phyloP scores from a whole-genome alignment of 2,329 filamentous ascomycete species.

The Colletotrichum sublineola region DNA sequence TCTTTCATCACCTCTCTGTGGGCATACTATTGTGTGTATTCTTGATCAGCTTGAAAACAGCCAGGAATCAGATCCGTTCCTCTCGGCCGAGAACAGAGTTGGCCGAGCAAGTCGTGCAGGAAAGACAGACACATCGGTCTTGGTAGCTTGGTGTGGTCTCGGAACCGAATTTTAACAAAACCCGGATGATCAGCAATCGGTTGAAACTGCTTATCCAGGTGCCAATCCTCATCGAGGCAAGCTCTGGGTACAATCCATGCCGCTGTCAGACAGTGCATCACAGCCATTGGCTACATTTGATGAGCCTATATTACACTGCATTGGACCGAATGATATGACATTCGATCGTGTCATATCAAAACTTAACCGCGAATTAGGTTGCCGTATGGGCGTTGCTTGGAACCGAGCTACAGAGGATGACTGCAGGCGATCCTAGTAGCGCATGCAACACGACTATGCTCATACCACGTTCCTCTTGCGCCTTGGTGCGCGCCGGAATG shows the following conservation, averaged over 20 bases:
- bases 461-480: conserved; percentile 1
- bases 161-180: neutral
- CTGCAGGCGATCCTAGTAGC: neutral
- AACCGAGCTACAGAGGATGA: neutral
- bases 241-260: neutral
- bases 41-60: too few species aligned
- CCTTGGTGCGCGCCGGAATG: too few species aligned
- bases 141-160: neutral
- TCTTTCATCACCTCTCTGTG: neutral
- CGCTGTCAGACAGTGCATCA: neutral
- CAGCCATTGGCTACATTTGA: neutral
- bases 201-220: neutral
- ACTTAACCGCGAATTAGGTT: neutral
- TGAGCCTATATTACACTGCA: neutral
- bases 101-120: neutral
- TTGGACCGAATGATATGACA: neutral
- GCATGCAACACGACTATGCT: neutral
- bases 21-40: too few species aligned
- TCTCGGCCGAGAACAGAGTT: too few species aligned
- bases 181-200: neutral
- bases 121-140: neutral
- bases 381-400: neutral
- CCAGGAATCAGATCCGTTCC: too few species aligned
- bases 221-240: neutral
- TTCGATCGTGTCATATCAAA: fast-evolving